A percentile compares a stretch with the other conserved stretches of the same genome.
These are phyloP conservation scores for Tubosaeta sp. DNA, from an alignment of 768 basidiomycete genomes.

Conservation along the genomic window DNA sequence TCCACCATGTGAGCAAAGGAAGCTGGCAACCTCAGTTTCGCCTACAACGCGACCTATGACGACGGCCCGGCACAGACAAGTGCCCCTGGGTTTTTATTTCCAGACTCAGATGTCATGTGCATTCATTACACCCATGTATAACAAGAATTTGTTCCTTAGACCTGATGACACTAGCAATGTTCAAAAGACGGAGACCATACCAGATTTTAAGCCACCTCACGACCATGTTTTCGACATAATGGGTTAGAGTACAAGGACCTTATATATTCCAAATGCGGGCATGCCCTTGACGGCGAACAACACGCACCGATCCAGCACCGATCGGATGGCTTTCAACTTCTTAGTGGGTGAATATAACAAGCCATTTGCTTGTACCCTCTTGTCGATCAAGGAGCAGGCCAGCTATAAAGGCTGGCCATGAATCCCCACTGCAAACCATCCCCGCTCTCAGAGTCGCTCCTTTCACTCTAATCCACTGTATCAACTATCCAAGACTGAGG, in stretches of 20 bases:
- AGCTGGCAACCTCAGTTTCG: neutral
- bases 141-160: neutral
- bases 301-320: too few species aligned
- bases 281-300: neutral
- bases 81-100: neutral
- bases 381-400: neutral
- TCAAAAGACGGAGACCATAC: neutral
- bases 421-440: neutral
- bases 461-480: conserved; percentile 15
- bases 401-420: neutral
- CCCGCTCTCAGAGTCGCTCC: neutral
- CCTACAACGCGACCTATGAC: neutral
- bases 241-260: neutral
- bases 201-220: neutral
- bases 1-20: neutral
- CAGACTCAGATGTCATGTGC: neutral
- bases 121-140: neutral
- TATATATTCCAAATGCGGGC: neutral
- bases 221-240: neutral
- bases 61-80: neutral
- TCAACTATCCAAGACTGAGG: conserved; percentile 14
- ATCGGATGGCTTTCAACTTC: too few species aligned
- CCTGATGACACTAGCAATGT: neutral
- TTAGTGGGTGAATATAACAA: too few species aligned
- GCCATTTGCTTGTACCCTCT: neutral